Evolutionary conservation across 768 basidiomycete genomes (phyloP), one percentile per base, ranked within the genome.

Genomic region (Trametes cingulata): DNA sequence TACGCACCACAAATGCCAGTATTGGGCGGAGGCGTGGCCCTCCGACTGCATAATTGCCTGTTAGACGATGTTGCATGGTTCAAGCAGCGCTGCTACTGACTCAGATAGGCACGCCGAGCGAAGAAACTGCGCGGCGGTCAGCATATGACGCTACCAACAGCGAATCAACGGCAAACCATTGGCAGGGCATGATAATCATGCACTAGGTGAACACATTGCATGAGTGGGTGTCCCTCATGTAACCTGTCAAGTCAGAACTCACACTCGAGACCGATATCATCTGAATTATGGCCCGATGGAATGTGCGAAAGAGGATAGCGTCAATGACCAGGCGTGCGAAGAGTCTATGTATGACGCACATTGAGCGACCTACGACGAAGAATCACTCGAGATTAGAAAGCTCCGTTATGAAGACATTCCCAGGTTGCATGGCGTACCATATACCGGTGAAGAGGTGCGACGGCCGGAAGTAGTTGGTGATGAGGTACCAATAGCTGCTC

Each of bases 21-120:
- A 33, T 33, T 10, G 29, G 29, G 29, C 29, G 29, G 29, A 33
- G 29, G 29, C 29, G 29, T 33, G 29, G 29, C 29, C 29, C 29
- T 4, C 29, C 29, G 29, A 33, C 29, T 33, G 29, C 10, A 33
- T n/a, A n/a, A n/a, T n/a, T n/a, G n/a, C n/a, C n/a, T n/a, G n/a
- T n/a, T n/a, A n/a, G n/a, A n/a, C n/a, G n/a, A n/a, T n/a, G n/a
- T n/a, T n/a, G n/a, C n/a, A n/a, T n/a, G n/a, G n/a, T n/a, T n/a
- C n/a, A n/a, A n/a, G n/a, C n/a, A n/a, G n/a, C n/a, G n/a, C n/a
- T n/a, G n/a, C n/a, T n/a, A 25, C 52, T 46, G 39, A 60, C 58
- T 22, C 10, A 60, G 39, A 19, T 54, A 60, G 0, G 53, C 58
- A 1, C 58, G 50, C 6, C 58, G 52, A 2, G 52, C 58, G 22